Evolutionary conservation across 1,139 yeast species (phyloP).

Genomic region (Geotrichum citri-aurantii): DNA sequence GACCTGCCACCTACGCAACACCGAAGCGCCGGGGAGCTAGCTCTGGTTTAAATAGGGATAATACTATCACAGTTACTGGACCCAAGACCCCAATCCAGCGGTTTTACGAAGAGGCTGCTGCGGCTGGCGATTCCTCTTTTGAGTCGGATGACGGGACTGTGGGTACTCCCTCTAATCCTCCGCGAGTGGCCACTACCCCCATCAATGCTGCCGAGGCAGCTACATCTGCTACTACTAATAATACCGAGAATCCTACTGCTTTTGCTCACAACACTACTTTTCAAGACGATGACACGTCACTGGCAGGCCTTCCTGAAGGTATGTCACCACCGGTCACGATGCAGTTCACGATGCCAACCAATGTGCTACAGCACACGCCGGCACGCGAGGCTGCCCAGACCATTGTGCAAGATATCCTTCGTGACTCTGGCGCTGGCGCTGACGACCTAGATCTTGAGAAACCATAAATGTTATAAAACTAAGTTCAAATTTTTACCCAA

Average conservation of each 20-base stretch:
- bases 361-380: slow-evolving; percentile 26
- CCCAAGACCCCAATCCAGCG: slow-evolving; percentile 15
- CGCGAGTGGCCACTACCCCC: not conserved
- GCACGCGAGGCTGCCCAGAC: slow-evolving; percentile 28
- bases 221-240: not conserved
- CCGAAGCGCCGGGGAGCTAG: not conserved
- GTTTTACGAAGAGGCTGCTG: slow-evolving; percentile 5
- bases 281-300: slow-evolving; percentile 23
- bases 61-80: not conserved
- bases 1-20: not conserved
- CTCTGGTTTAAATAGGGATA: not conserved
- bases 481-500: no score
- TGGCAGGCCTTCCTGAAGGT: slow-evolving; percentile 24
- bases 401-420: slow-evolving; percentile 26
- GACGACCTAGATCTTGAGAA: not conserved
- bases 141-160: not conserved
- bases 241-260: not conserved
- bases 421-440: slow-evolving; percentile 21
- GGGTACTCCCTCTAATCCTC: not conserved
- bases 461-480: not conserved
- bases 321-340: slow-evolving; percentile 31
- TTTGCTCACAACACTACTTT: not conserved
- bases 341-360: slow-evolving; percentile 23
- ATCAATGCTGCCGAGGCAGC: not conserved
- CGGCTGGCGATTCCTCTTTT: slow-evolving; percentile 1